Evolutionary conservation across 2,329 filamentous ascomycete genomes (phyloP), one percentile per base, ranked within the genome.

Genomic region (Coniella vitis): DNA sequence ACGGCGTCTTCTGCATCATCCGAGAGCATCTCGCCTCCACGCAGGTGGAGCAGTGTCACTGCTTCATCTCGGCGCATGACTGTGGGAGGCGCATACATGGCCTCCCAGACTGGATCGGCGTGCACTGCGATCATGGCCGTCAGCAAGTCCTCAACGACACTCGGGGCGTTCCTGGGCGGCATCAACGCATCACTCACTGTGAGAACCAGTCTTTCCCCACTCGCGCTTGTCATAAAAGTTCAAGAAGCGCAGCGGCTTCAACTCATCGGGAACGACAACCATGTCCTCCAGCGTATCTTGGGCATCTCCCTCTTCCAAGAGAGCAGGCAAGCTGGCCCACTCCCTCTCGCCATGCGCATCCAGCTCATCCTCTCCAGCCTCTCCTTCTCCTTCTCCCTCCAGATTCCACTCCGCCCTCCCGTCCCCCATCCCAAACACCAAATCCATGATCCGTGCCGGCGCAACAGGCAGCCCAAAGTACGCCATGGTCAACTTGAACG

Each of bases 381-480:
- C n/a, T n/a, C n/a, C n/a, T n/a, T n/a, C n/a, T n/a, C n/a, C n/a
- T n/a, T n/a, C n/a, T n/a, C n/a, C n/a, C n/a, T n/a, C n/a, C n/a
- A n/a, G n/a, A n/a, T n/a, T n/a, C n/a, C n/a, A n/a, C n/a, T n/a
- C n/a, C 25, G 10, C 5, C 25, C 10, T 10, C 9, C 20, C 55
- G 9, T 48, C 46, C 16, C 52, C 48, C 34, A 48, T 48, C 17
- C 12, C 14, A 4, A 20, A 22, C 19, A 34, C 14, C 45, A 47
- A 13, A 10, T 58, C 51, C 20, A 64, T 57, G 3, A 60, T 56
- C 36, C 62, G 61, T 22, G 70, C 55, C 0, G 73, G 70, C 43
- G 68, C 68, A 3, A 74, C 61, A 0, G 70, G 69, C 5, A 74
- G 55, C 1, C 72, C 73, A 51, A 74, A 75, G 56, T 69, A 74